Base-by-base conservation (phyloP, 805 yeast genomes). In the Metschnikowia sp. region DNA sequence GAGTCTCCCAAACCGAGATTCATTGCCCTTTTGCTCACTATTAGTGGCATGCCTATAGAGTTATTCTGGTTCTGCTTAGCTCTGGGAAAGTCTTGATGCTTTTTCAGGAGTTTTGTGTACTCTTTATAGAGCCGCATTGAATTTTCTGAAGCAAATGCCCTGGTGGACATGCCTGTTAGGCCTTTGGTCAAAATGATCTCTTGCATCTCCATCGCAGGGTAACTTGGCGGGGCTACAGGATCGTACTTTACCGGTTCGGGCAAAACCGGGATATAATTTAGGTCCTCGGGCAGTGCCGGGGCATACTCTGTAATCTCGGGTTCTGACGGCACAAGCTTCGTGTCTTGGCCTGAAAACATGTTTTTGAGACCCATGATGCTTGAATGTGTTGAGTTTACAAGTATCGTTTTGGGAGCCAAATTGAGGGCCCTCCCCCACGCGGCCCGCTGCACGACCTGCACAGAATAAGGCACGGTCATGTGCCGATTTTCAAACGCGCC, bases 21-120 rank as follows among this genome's bases (percentile, higher is more conserved):
- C 15, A 42, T 29, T 2, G 38, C 32, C 4, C 55, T 43, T 32
- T 47, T 48, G 28, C 39, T 28, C 8, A 51, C 42, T 47, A 51
- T 35, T 28, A 51, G 42, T 2, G 55, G 55, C 33, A 51, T n/a
- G 3, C 52, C 55, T 8, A 40, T 15, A 0, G 52, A 32, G 28
- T 12, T 11, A 32, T 51, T 51, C 32, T 51, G 55, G 38, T 32
- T 38, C 31, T 34, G n/a, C 39, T 51, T 51, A 6, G 52, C 55
- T 11, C 44, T 32, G n/a, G 39, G 33, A 19, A 51, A 51, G 8
- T 37, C 45, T 12, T 28, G 45, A 26, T 45, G 22, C 19, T 37
- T 32, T 10, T 19, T 18, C 34, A 44, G 44, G n/a, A 29, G 35
- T 31, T 41, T 43, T 11, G 29, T 35, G 40, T 40, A 45, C n/a